These are phyloP conservation scores for Escallonia rubra DNA, from an alignment of 129 eudicot genomes.

Conservation along the genomic window DNA sequence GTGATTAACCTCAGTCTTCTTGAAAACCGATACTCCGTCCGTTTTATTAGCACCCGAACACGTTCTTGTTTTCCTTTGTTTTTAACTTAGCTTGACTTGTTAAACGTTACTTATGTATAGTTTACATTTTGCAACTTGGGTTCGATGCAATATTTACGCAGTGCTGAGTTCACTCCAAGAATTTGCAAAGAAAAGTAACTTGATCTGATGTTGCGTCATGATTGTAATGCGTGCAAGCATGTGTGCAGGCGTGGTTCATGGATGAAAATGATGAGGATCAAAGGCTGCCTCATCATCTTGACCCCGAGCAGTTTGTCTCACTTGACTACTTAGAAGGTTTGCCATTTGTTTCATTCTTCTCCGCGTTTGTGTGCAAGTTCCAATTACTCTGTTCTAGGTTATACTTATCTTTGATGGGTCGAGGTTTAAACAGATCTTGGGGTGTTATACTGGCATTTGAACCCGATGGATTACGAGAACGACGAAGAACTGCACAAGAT, in stretches of 20 bases:
- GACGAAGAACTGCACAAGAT: slow-evolving; percentile 68
- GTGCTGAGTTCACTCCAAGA: too few species aligned
- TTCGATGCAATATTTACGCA: too few species aligned
- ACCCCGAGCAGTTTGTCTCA: slow-evolving; percentile 60
- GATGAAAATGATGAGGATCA: slow-evolving; percentile 62
- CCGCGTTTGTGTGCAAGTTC: neutral
- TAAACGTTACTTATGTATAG: too few species aligned
- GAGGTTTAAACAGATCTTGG: slow-evolving; percentile 44
- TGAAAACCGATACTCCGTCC: too few species aligned
- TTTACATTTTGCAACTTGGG: too few species aligned
- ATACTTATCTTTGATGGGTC: neutral
- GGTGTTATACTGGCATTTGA: slow-evolving; percentile 75
- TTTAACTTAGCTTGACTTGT: too few species aligned
- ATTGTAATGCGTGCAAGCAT: neutral
- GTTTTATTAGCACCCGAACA: too few species aligned
- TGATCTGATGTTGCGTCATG: neutral
- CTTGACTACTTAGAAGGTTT: slow-evolving; percentile 51
- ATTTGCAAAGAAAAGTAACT: too few species aligned
- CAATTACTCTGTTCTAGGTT: neutral
- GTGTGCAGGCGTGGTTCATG: slow-evolving; percentile 82
- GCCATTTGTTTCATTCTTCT: neutral
- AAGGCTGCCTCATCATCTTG: slow-evolving; percentile 75
- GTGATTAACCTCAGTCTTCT: neutral
- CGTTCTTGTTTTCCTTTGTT: too few species aligned
- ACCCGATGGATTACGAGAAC: slow-evolving; percentile 64